Conservation (phyloP, 2,329 filamentous ascomycete genomes). For the Diplocarpon rosae region DNA sequence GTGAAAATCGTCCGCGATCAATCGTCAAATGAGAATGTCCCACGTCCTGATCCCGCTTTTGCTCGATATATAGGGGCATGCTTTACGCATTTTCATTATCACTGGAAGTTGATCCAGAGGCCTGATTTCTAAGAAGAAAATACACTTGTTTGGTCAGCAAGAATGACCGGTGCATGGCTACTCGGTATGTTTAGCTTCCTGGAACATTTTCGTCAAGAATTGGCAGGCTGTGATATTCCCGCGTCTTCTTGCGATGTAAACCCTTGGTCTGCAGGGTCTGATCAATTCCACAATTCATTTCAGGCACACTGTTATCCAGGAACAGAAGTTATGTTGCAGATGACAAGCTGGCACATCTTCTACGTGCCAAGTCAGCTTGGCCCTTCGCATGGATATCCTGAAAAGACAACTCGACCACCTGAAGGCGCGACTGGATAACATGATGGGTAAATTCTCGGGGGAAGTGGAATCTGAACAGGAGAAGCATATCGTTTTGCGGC, state of each 20-base stretch:
- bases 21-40: background rate
- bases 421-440: constrained; percentile 12
- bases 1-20: background rate
- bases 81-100: constrained; percentile 32
- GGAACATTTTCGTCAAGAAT: too few species aligned
- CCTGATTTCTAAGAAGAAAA: constrained; percentile 28
- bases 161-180: constrained; percentile 33
- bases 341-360: background rate
- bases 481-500: constrained; percentile 6
- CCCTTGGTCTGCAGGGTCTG: too few species aligned
- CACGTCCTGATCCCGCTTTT: constrained; percentile 7
- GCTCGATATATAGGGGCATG: constrained; percentile 26
- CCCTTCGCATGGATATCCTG: constrained; percentile 13
- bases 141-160: constrained; percentile 24
- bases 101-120: constrained; percentile 32
- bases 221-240: too few species aligned
- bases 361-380: constrained; percentile 5
- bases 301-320: too few species aligned
- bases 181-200: background rate
- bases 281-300: too few species aligned
- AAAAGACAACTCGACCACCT: constrained; percentile 13
- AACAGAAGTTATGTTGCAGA: too few species aligned
- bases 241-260: too few species aligned
- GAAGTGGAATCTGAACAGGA: constrained; percentile 9
- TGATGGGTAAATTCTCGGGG: constrained; percentile 7